These are phyloP conservation scores for Beverwykella pulmonaria DNA, from an alignment of 495 filamentous ascomycete genomes.

Conservation along the genomic window DNA sequence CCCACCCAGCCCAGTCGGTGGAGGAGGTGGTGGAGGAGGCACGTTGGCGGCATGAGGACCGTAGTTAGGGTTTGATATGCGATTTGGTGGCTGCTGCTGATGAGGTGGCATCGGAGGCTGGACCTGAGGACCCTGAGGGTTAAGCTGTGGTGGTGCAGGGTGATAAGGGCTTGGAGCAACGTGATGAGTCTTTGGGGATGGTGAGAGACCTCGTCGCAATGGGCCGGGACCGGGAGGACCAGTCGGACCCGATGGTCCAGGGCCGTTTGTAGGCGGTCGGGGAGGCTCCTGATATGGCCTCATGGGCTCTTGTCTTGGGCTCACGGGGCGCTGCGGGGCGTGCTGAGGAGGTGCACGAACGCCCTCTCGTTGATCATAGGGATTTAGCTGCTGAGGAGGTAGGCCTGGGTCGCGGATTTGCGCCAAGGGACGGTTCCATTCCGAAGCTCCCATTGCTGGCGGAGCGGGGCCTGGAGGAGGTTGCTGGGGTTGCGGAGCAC, in stretches of 20 bases:
- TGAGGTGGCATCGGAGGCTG: slow-evolving; percentile 37
- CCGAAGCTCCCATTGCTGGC: slow-evolving; percentile 50
- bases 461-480: slow-evolving; percentile 58
- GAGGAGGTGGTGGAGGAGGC: slow-evolving; percentile 63
- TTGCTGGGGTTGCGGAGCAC: slow-evolving; percentile 59
- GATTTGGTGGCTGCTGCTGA: slow-evolving; percentile 48
- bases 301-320: slow-evolving; percentile 65
- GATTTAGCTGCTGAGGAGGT: slow-evolving; percentile 67
- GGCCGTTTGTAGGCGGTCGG: slow-evolving; percentile 53
- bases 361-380: slow-evolving; percentile 75
- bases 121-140: slow-evolving; percentile 50
- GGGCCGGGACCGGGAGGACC: slow-evolving; percentile 38
- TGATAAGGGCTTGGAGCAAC: slow-evolving; percentile 64
- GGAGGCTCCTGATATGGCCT: slow-evolving; percentile 74
- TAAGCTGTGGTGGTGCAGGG: slow-evolving; percentile 64
- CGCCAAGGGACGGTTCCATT: slow-evolving; percentile 76
- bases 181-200: slow-evolving; percentile 64
- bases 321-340: slow-evolving; percentile 58
- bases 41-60: slow-evolving; percentile 54
- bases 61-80: slow-evolving; percentile 74
- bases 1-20: slow-evolving; percentile 54
- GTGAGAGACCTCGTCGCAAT: slow-evolving; percentile 54
- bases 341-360: slow-evolving; percentile 59
- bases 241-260: slow-evolving; percentile 10
- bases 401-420: slow-evolving; percentile 71